Conservation (phyloP, 371 early-diverging fungal genomes). For the Fennellomyces sp. region DNA sequence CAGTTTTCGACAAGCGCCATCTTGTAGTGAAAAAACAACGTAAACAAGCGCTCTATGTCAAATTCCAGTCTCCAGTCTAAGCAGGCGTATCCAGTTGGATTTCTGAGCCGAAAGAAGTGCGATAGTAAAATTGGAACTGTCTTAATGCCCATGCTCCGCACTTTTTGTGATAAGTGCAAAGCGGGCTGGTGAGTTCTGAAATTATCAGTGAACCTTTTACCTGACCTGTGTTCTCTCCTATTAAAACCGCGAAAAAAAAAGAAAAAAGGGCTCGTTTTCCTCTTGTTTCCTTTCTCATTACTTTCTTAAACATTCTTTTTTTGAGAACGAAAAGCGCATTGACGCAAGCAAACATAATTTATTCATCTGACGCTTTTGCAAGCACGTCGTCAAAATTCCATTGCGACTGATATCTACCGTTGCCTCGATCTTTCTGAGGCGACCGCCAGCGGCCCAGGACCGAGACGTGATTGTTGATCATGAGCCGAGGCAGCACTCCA, state of each 20-base stretch:
- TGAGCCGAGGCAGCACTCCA: conserved; percentile 18
- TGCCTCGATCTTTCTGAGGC: conserved; percentile 31
- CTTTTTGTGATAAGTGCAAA: neutral
- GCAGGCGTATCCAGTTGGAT: neutral
- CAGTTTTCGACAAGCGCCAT: neutral
- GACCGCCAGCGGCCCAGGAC: conserved; percentile 12
- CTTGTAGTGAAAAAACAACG: neutral
- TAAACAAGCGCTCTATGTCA: conserved; percentile 1
- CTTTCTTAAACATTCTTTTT: neutral
- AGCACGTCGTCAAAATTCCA: conserved; percentile 30
- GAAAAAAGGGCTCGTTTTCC: neutral
- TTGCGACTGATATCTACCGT: conserved; percentile 33
- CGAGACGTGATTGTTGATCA: conserved; percentile 10
- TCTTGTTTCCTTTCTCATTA: neutral
- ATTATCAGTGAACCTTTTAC: neutral
- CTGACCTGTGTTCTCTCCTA: neutral
- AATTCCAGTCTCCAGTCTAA: conserved; percentile 5
- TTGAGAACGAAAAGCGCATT: neutral
- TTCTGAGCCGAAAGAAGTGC: conserved; percentile 7
- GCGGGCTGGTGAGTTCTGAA: neutral
- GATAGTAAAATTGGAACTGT: neutral
- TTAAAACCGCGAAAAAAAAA: neutral
- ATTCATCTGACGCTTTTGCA: neutral
- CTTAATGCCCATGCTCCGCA: neutral
- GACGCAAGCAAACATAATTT: neutral